These are phyloP conservation scores for Allium cepa DNA, from an alignment of 106 monocot genomes.

Conservation along the genomic window DNA sequence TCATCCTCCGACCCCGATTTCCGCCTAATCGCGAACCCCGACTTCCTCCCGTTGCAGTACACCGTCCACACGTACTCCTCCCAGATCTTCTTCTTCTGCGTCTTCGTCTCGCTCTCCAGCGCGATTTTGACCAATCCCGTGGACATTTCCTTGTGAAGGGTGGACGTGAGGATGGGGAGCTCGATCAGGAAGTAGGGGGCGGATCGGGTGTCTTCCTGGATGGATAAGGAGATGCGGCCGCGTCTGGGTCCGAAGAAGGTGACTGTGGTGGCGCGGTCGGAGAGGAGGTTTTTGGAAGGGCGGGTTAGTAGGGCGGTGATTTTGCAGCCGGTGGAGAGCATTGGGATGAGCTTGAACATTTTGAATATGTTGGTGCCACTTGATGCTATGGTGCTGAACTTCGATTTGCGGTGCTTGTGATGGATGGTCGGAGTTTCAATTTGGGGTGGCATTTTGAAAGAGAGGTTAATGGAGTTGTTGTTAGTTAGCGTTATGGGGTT, in stretches of 20 bases:
- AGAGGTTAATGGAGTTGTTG: too few relatives aligned
- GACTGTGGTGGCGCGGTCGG: slow-evolving; percentile 46
- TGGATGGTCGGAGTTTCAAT: not conserved
- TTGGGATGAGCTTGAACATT: slow-evolving; percentile 70
- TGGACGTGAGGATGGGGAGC: slow-evolving; percentile 52
- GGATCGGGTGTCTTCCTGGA: slow-evolving; percentile 54
- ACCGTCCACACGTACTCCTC: slow-evolving; percentile 75
- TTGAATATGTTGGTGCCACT: slow-evolving; percentile 22
- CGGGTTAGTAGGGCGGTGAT: slow-evolving; percentile 47
- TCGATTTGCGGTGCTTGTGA: slow-evolving; percentile 1
- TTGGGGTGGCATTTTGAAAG: too few relatives aligned
- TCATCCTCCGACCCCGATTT: slow-evolving; percentile 49
- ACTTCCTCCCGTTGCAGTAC: slow-evolving; percentile 65
- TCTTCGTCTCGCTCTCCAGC: slow-evolving; percentile 62
- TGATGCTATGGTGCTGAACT: not conserved
- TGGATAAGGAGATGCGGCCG: slow-evolving; percentile 39
- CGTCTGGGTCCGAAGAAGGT: slow-evolving; percentile 54
- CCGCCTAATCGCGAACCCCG: slow-evolving; percentile 51
- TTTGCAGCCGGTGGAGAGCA: slow-evolving; percentile 70
- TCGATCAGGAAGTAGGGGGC: slow-evolving; percentile 69
- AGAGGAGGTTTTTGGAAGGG: slow-evolving; percentile 27
- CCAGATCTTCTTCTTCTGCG: slow-evolving; percentile 36
- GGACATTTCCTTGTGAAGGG: slow-evolving; percentile 57
- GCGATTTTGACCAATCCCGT: slow-evolving; percentile 50
- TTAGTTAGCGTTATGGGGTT: too few relatives aligned